These are phyloP conservation scores for Vanrija humicola DNA, from an alignment of 1,284 basidiomycete species.

Conservation along the genomic window DNA sequence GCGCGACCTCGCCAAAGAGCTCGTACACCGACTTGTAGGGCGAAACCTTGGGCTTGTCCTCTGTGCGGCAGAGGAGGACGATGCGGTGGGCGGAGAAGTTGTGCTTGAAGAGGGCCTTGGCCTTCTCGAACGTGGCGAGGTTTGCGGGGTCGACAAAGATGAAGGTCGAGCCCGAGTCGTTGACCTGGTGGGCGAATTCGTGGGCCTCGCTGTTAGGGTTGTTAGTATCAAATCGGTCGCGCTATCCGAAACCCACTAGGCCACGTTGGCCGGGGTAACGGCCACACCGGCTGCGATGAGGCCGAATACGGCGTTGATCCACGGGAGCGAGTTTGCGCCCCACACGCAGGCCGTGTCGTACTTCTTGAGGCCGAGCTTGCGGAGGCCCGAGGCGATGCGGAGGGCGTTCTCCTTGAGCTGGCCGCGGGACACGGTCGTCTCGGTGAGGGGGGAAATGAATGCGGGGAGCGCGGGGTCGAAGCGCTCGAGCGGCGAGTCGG, in stretches of 20 bases:
- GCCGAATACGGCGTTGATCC: constrained; percentile 61
- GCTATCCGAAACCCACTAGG: constrained; percentile 12
- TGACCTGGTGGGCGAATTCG: constrained; percentile 47
- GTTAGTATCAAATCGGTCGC: constrained; percentile 16
- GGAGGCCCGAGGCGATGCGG: constrained; percentile 57
- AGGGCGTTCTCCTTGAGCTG: constrained; percentile 58
- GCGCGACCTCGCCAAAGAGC: background rate
- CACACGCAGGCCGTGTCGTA: constrained; percentile 43
- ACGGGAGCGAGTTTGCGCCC: constrained; percentile 58
- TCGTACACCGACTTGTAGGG: constrained; percentile 12
- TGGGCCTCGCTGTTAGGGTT: constrained; percentile 26
- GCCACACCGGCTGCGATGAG: constrained; percentile 42
- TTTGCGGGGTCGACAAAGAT: constrained; percentile 58
- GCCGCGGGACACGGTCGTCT: constrained; percentile 57
- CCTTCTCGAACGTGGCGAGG: constrained; percentile 38
- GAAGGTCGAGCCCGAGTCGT: constrained; percentile 56
- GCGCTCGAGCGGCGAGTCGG: constrained; percentile 21
- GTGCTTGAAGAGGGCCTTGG: constrained; percentile 19
- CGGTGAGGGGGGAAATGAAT: constrained; percentile 64
- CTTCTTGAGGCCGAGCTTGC: constrained; percentile 21
- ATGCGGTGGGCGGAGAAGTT: constrained; percentile 19
- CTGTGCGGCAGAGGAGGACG: constrained; percentile 28
- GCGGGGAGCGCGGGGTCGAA: constrained; percentile 44
- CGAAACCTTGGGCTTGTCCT: constrained; percentile 14
- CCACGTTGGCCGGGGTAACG: constrained; percentile 40